Base-by-base conservation (phyloP, 768 basidiomycete genomes). In the Lentinula guzmanii region DNA sequence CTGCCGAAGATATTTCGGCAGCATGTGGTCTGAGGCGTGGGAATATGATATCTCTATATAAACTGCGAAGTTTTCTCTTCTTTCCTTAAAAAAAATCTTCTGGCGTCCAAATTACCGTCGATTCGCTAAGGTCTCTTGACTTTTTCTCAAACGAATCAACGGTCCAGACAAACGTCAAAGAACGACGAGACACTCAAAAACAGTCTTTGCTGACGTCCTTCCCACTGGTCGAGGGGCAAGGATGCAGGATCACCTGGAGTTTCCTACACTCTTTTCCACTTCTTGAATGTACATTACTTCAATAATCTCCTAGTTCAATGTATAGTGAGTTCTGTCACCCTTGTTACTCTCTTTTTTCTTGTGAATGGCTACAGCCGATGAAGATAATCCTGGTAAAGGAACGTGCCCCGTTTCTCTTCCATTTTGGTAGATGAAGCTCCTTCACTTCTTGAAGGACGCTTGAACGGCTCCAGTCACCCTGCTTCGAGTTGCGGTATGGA, bases 211-310 rank as follows among this genome's bases (percentile, higher is more conserved):
- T 85, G 91, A 90, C 77, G 90, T 82, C 86, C 78, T 82, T 93
- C 91, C 91, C 91, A 70, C 73, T 82, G 91, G 91, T 93, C 74
- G 91, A 93, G 91, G 83, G 81, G 87, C 75, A 24, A 90, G 87
- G 91, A 93, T 78, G 91, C 90, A 81, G 86, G 91, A 93, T 87
- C 86, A 93, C 91, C 91, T 92, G 88, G 89, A 83, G 88, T 72
- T 77, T 84, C 77, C 81, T 73, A 90, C 86, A 91, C 8, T 77
- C 61, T 65, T 60, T 63, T 64, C 60, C 52, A 55, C 56, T 18
- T 11, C n/a, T 41, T 41, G 4, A 16, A 28, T 33, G 15, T 42
- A 3, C 6, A 21, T 15, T 54, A 39, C 54, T 64, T 63, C 63
- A 65, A 24, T 59, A 58, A 37, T 61, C 67, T 55, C 67, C 57